Conservation (phyloP, 192 early-diverging fungal species). For the Globomyces pollinis-pini region DNA sequence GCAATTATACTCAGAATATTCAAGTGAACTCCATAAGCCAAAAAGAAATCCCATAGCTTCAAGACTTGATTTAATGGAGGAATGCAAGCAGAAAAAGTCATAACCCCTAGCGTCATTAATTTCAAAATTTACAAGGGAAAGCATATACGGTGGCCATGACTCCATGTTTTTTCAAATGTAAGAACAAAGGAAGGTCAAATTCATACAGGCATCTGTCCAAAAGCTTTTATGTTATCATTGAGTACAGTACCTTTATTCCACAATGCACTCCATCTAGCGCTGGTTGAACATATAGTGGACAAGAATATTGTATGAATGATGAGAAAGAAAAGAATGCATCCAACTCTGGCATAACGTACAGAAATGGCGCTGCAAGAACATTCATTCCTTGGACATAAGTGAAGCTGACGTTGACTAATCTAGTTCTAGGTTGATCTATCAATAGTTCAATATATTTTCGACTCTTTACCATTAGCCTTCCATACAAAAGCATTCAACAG, state of each 20-base stretch:
- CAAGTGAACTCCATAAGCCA: slow-evolving; percentile 87
- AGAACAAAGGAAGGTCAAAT: slow-evolving; percentile 66
- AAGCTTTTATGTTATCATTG: too few species aligned
- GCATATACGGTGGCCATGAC: slow-evolving; percentile 77
- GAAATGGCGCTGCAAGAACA: slow-evolving; percentile 82
- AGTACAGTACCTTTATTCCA: slow-evolving; percentile 39
- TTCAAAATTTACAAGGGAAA: slow-evolving; percentile 69
- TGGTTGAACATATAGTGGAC: slow-evolving; percentile 91
- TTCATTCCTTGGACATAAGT: slow-evolving; percentile 96
- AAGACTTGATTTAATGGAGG: slow-evolving; percentile 79
- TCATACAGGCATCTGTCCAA: slow-evolving; percentile 71
- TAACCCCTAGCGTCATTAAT: slow-evolving; percentile 52
- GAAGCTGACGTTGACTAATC: slow-evolving; percentile 47
- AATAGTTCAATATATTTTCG: too few species aligned
- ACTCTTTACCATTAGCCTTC: slow-evolving; percentile 65
- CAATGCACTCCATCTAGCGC: slow-evolving; percentile 10
- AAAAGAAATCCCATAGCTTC: slow-evolving; percentile 84
- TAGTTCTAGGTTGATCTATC: slow-evolving; percentile 34
- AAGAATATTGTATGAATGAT: slow-evolving; percentile 77
- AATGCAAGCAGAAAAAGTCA: slow-evolving; percentile 85
- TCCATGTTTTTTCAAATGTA: slow-evolving; percentile 60
- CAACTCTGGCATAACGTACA: slow-evolving; percentile 86
- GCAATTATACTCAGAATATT: slow-evolving; percentile 86
- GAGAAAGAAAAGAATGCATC: slow-evolving; percentile 85
- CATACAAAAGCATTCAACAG: slow-evolving; percentile 83